Evolutionary conservation across 805 yeast species (phyloP).

Genomic region (Saccharomyces paradoxus): DNA sequence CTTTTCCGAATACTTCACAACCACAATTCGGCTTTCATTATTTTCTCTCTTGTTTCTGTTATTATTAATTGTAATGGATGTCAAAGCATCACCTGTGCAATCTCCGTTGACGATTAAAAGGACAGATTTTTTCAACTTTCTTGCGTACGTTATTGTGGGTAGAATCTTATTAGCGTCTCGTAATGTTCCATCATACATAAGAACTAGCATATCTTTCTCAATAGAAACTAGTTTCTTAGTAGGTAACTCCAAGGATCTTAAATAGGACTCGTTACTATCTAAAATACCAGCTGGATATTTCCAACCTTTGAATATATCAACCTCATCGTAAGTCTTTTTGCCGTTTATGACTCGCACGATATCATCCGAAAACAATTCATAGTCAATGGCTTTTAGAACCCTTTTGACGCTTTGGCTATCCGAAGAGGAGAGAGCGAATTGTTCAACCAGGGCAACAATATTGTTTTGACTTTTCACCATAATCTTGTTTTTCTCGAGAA

Average conservation of each 20-base stretch:
- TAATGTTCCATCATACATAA: slow-evolving; percentile 24
- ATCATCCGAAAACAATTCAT: slow-evolving; percentile 23
- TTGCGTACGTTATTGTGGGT: slow-evolving; percentile 23
- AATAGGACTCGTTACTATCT: slow-evolving; percentile 24
- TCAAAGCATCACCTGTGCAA: slow-evolving; percentile 24
- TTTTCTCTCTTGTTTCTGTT: slow-evolving; percentile 24
- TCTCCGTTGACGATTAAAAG: slow-evolving; percentile 23
- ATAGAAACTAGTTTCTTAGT: slow-evolving; percentile 21
- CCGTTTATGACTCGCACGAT: slow-evolving; percentile 27
- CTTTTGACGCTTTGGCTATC: slow-evolving; percentile 14
- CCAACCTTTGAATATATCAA: slow-evolving; percentile 29
- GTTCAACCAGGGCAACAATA: slow-evolving; percentile 15
- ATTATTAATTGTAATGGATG: slow-evolving; percentile 25
- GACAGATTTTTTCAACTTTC: slow-evolving; percentile 17
- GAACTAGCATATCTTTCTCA: slow-evolving; percentile 15
- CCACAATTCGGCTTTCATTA: slow-evolving; percentile 11
- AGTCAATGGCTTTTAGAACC: slow-evolving; percentile 18
- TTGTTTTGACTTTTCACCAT: slow-evolving; percentile 6
- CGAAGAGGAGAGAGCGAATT: slow-evolving; percentile 5
- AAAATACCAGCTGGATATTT: slow-evolving; percentile 22
- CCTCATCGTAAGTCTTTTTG: slow-evolving; percentile 17
- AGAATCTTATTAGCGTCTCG: slow-evolving; percentile 22
- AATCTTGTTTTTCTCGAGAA: slow-evolving; percentile 12
- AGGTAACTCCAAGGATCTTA: slow-evolving; percentile 21
- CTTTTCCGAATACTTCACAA: slow-evolving; percentile 17